These are phyloP conservation scores for Thuidium tamariscinum DNA, from an alignment of 225 moss, liverwort and hornwort species.

Conservation along the genomic window DNA sequence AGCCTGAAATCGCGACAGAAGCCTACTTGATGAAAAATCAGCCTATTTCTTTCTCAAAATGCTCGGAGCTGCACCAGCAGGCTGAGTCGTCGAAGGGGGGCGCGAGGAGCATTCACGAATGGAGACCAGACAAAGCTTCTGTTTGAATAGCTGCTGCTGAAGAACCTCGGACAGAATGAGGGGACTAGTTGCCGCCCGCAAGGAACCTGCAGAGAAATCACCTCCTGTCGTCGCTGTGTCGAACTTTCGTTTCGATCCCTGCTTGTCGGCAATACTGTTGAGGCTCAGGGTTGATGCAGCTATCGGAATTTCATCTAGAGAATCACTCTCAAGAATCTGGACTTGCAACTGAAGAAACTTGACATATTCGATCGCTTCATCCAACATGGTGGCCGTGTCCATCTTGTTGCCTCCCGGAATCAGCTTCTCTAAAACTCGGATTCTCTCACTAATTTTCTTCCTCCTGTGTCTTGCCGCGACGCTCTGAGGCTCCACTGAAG, in stretches of 20 bases:
- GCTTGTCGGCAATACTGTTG: not conserved
- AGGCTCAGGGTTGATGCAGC: not conserved
- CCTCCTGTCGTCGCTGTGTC: not conserved
- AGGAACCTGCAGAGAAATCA: conserved; percentile 17
- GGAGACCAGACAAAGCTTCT: conserved; percentile 84
- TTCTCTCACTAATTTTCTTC: conserved; percentile 87
- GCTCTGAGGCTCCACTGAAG: conserved; percentile 93
- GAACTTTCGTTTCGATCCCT: conserved; percentile 20
- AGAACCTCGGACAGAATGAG: conserved; percentile 69
- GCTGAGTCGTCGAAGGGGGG: not conserved
- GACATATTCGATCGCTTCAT: conserved; percentile 93
- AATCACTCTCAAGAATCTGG: conserved; percentile 63
- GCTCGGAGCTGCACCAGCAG: not conserved
- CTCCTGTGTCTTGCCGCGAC: conserved; percentile 84
- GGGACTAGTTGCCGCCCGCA: conserved; percentile 44
- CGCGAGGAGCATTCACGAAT: conserved; percentile 48
- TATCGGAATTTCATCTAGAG: conserved; percentile 12
- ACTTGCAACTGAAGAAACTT: conserved; percentile 91
- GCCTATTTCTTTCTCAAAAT: conserved; percentile 15
- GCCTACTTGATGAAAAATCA: not conserved
- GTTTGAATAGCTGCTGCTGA: conserved; percentile 92
- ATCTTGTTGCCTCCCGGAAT: conserved; percentile 83
- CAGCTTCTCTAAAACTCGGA: conserved; percentile 66
- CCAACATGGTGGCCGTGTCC: conserved; percentile 89
- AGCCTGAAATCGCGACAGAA: not conserved